phyloP scores from a whole-genome alignment of 805 yeast species.

The Saccharomycopsis synnaedendra region DNA sequence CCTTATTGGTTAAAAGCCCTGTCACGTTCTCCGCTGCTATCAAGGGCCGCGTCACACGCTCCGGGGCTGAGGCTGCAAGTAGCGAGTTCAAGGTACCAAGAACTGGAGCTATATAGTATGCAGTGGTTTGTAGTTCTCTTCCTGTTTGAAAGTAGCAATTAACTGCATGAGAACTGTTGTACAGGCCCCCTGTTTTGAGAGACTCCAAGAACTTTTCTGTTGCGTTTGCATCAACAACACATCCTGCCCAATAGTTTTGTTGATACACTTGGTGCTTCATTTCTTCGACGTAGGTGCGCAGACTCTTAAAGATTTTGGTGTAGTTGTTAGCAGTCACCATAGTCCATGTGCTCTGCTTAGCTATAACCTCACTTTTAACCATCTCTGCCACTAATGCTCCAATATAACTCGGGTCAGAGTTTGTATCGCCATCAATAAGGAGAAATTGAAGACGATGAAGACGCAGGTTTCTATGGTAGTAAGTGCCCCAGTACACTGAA shows the following conservation, averaged over 20 bases:
- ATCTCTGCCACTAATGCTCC: conserved; percentile 5
- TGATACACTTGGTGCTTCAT: conserved; percentile 3
- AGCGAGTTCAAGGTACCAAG: neutral
- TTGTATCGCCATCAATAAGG: conserved; percentile 6
- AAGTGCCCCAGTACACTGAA: conserved; percentile 14
- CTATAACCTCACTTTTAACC: neutral
- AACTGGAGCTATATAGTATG: conserved; percentile 4
- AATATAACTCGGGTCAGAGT: neutral
- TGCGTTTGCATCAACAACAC: conserved; percentile 10
- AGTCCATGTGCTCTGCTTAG: conserved; percentile 7
- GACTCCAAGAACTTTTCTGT: neutral
- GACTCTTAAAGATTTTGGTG: neutral
- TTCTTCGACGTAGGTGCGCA: conserved; percentile 2
- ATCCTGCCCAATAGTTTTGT: conserved; percentile 15
- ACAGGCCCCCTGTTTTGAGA: neutral
- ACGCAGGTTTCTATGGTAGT: conserved; percentile 2
- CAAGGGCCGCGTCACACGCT: conserved; percentile 1
- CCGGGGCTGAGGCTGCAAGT: conserved; percentile 1
- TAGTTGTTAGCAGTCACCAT: conserved; percentile 1
- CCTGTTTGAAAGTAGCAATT: conserved; percentile 10
- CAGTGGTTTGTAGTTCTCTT: conserved; percentile 4
- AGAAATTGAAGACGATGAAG: conserved; percentile 7
- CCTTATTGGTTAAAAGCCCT: neutral
- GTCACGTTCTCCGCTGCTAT: neutral
- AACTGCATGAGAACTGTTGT: neutral